A percentile compares a stretch with the other conserved stretches of the same genome.
Evolutionary conservation across 2,329 filamentous ascomycete species (phyloP).

Genomic region (Penicillium sp.): DNA sequence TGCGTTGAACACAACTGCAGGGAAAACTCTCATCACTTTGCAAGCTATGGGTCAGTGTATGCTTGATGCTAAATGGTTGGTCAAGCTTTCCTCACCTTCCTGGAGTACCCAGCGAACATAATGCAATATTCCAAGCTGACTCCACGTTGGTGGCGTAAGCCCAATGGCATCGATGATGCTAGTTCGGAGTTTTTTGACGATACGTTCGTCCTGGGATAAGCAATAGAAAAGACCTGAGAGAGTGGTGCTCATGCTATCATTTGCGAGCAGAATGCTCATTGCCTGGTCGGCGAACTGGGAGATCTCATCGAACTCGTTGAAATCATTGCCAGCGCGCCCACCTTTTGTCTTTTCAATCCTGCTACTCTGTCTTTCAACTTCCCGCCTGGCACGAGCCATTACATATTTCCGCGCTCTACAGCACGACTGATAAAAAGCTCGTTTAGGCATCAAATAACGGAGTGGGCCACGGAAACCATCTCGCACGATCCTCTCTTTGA

Average conservation of each 20-base stretch:
- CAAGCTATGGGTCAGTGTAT: not conserved
- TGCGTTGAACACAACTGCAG: not conserved
- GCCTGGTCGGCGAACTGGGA: slow-evolving; percentile 3
- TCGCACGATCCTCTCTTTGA: not conserved
- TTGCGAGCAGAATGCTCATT: slow-evolving; percentile 8
- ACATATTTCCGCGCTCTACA: not conserved
- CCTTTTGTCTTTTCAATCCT: not conserved
- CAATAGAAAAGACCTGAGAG: slow-evolving; percentile 11
- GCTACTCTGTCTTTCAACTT: not conserved
- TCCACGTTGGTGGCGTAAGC: slow-evolving; percentile 2
- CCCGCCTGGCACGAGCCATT: not conserved
- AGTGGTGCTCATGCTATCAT: slow-evolving; percentile 11
- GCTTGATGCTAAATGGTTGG: not conserved
- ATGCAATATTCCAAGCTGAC: slow-evolving; percentile 3
- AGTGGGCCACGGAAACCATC: not conserved
- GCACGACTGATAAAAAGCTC: not conserved
- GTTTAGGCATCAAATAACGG: not conserved
- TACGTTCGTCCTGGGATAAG: slow-evolving; percentile 3
- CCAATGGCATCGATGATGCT: not conserved
- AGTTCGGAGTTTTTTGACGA: not conserved
- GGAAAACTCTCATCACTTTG: not conserved
- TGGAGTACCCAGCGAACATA: slow-evolving; percentile 9
- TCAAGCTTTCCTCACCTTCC: not conserved
- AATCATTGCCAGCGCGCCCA: not conserved
- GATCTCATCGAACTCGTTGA: not conserved